Base-by-base conservation (phyloP, 331 rosid genomes). In the Pyrus hybrid region DNA sequence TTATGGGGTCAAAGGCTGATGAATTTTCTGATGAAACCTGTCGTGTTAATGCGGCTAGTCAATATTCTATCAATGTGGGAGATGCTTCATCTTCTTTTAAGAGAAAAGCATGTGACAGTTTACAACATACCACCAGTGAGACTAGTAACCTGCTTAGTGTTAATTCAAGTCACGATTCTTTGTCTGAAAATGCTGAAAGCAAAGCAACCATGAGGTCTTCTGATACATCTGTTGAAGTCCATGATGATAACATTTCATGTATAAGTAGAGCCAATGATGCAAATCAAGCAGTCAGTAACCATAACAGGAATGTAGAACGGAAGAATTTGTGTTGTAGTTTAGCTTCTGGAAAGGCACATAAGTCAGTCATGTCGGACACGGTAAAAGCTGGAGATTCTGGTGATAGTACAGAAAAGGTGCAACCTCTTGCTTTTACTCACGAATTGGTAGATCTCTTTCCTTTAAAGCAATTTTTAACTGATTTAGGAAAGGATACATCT, bases 121-220 rank as follows among this genome's bases (percentile, higher is more conserved):
- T 81, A 53, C 91, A 85, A 78, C 88, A 76, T 66, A 79, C 87
- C 51, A 66, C 80, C 70, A 86, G 96, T 80, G 91, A 87, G 74
- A 85, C 92, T 56, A 87, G 96, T 81, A 83, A 90, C 80, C 80
- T 85, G 80, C 79, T 83, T 25, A 83, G 93, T 61, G 84, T 81
- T 54, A 87, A 76, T 82, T 87, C 92, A 25, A 77, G 86, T 78
- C 93, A 81, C 16, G 91, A 89, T 86, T 86, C 91, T 75, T 68
- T 86, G 51, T 87, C 88, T 26, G 96, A 88, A 80, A 93, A 87
- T 86, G 96, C 88, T 33, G 90, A 88, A 80, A 88, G 96, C 84
- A 88, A 73, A 78, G 83, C 81, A 29, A 74, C 81, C 35, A 18
- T 79, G 64, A 84, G 86, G 74, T 74, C 80, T n/a, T 79, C 77